Evolutionary conservation across 768 basidiomycete species (phyloP).

Genomic region (Floccularia luteovirens): DNA sequence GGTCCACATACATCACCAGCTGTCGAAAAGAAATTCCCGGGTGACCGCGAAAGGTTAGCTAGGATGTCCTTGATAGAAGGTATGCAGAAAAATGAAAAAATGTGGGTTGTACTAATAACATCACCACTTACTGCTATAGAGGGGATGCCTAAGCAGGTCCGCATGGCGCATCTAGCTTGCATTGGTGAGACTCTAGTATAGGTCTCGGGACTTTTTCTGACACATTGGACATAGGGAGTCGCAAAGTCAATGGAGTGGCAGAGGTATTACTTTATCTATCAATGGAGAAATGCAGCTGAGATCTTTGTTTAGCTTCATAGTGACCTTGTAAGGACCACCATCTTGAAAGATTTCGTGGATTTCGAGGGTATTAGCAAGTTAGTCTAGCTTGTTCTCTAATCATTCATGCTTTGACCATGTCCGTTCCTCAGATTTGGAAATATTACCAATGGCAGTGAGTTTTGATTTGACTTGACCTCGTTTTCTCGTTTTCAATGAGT

Average conservation of each 20-base stretch:
- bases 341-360: slow-evolving; percentile 89
- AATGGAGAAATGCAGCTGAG: not conserved
- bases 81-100: slow-evolving; percentile 11
- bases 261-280: slow-evolving; percentile 38
- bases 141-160: slow-evolving; percentile 77
- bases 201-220: slow-evolving; percentile 9
- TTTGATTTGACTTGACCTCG: not conserved
- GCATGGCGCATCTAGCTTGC: slow-evolving; percentile 90
- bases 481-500: not conserved
- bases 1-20: slow-evolving; percentile 26
- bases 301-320: slow-evolving; percentile 58
- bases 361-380: slow-evolving; percentile 82
- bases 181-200: slow-evolving; percentile 40
- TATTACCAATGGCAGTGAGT: slow-evolving; percentile 88
- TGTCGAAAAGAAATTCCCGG: slow-evolving; percentile 87
- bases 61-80: slow-evolving; percentile 94
- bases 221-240: slow-evolving; percentile 40
- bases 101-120: not conserved
- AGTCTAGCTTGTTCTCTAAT: slow-evolving; percentile 15
- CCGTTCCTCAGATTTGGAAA: slow-evolving; percentile 61
- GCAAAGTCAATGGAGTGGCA: slow-evolving; percentile 93
- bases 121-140: too few relatives aligned
- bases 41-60: slow-evolving; percentile 69
- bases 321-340: slow-evolving; percentile 77
- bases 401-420: slow-evolving; percentile 6